phyloP scores from a whole-genome alignment of 2,329 filamentous ascomycete species.

The Colletotrichum sp. region DNA sequence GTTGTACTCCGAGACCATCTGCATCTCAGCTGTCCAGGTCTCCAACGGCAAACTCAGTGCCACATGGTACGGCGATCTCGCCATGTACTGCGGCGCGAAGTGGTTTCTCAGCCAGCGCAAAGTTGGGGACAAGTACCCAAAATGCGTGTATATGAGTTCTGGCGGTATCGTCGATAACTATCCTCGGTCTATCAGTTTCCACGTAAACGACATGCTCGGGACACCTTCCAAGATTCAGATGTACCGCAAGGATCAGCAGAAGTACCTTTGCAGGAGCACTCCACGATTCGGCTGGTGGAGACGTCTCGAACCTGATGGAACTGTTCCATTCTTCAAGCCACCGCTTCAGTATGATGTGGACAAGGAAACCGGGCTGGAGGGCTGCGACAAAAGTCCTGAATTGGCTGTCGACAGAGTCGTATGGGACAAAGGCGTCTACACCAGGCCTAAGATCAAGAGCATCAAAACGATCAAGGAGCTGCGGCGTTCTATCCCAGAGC shows the following conservation, averaged over 20 bases:
- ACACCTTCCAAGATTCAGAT: constrained; percentile 16
- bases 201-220: constrained; percentile 23
- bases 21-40: constrained; percentile 24
- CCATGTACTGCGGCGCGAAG: constrained; percentile 23
- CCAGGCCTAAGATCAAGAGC: background rate
- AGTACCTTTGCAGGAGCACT: constrained; percentile 24
- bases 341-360: constrained; percentile 26
- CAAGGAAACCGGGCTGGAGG: background rate
- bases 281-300: constrained; percentile 25
- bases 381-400: constrained; percentile 15
- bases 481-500: background rate
- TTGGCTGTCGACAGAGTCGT: constrained; percentile 20
- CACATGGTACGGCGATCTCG: constrained; percentile 26
- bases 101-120: constrained; percentile 26
- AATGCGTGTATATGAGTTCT: constrained; percentile 26
- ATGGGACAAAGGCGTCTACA: constrained; percentile 15
- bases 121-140: constrained; percentile 18
- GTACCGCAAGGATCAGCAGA: constrained; percentile 16
- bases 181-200: constrained; percentile 23
- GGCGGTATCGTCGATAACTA: constrained; percentile 14
- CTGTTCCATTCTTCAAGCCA: constrained; percentile 30
- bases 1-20: constrained; percentile 23
- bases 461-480: background rate
- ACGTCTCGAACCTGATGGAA: constrained; percentile 19
- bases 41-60: constrained; percentile 19